Percentiles rank a stretch among this genome's conserved stretches.
phyloP scores from a whole-genome alignment of 768 basidiomycete species.

The Lactifluus hygrophoroides region DNA sequence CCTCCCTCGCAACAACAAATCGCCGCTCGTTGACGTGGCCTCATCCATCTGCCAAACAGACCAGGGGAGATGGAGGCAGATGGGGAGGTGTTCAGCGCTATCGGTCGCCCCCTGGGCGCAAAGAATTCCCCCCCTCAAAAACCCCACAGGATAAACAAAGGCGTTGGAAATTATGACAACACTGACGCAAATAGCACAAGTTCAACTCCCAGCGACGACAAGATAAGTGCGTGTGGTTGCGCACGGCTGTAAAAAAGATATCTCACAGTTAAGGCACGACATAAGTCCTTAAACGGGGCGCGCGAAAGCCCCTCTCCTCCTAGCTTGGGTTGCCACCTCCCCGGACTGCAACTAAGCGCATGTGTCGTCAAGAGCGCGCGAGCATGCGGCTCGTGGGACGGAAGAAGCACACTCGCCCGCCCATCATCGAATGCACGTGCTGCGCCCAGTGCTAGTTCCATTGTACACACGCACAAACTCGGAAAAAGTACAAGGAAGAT shows the following conservation, averaged over 20 bases:
- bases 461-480: neutral
- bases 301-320: neutral
- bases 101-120: too few relatives aligned
- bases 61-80: too few relatives aligned
- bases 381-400: neutral
- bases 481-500: constrained; percentile 9
- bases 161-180: too few relatives aligned
- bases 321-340: neutral
- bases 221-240: neutral
- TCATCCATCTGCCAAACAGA: neutral
- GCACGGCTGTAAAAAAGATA: neutral
- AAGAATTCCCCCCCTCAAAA: neutral
- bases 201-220: too few relatives aligned
- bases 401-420: neutral
- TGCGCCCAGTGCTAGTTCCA: neutral
- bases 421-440: neutral
- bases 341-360: neutral
- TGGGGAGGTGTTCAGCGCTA: too few relatives aligned
- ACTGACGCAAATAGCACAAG: too few relatives aligned
- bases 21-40: neutral
- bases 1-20: constrained; percentile 6
- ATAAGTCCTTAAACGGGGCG: too few relatives aligned
- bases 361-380: neutral
- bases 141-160: neutral
- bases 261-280: too few relatives aligned